These are phyloP conservation scores for Candida ipomoeae DNA, from an alignment of 805 yeast genomes.

Conservation along the genomic window DNA sequence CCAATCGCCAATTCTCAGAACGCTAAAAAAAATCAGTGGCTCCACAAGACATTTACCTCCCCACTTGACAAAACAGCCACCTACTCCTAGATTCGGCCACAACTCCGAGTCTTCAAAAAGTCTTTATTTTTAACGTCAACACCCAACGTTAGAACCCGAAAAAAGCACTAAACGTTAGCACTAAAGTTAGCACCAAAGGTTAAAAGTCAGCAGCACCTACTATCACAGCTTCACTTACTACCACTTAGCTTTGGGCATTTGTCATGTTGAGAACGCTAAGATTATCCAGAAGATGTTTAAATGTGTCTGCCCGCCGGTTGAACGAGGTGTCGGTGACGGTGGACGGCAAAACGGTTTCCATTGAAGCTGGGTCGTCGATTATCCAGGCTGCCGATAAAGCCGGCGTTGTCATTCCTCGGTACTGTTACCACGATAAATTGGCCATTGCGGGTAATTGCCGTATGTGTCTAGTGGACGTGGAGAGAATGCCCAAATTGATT, in stretches of 20 bases:
- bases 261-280: constrained; percentile 15
- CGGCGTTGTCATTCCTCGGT: constrained; percentile 82
- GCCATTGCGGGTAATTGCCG: constrained; percentile 92
- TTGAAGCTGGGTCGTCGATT: constrained; percentile 83
- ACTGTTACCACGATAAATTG: constrained; percentile 87
- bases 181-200: too few species aligned
- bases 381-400: constrained; percentile 92
- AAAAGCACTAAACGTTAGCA: too few species aligned
- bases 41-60: background rate
- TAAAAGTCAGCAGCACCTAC: too few species aligned
- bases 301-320: constrained; percentile 27
- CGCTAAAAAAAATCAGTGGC: background rate
- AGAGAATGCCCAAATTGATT: constrained; percentile 82
- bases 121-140: too few species aligned
- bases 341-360: constrained; percentile 71
- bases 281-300: constrained; percentile 20
- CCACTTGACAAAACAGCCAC: background rate
- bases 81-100: background rate
- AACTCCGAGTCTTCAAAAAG: too few species aligned
- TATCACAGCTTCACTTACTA: too few species aligned
- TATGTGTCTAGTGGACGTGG: constrained; percentile 88
- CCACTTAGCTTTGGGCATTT: background rate
- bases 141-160: too few species aligned
- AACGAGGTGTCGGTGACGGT: constrained; percentile 57
- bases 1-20: constrained; percentile 4